These are phyloP conservation scores for Pythium volutum DNA, from an alignment of 352 stramenopile genomes.

Conservation along the genomic window DNA sequence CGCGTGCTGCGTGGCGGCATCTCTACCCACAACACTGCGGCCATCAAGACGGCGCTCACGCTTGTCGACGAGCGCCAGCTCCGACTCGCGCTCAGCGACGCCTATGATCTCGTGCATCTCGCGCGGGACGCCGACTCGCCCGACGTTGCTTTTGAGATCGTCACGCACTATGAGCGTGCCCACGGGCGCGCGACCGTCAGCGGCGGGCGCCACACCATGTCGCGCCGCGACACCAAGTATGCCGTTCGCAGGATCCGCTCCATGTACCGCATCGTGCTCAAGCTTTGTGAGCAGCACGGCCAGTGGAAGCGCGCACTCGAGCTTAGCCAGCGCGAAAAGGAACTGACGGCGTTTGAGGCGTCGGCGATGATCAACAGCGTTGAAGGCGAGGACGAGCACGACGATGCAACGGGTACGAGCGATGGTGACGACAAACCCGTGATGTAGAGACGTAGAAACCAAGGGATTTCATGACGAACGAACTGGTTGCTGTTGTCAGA, in stretches of 20 bases:
- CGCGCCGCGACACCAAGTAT: slow-evolving; percentile 32
- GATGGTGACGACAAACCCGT: too few relatives aligned
- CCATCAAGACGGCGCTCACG: slow-evolving; percentile 32
- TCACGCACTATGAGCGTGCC: slow-evolving; percentile 47
- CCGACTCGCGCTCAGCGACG: slow-evolving; percentile 33
- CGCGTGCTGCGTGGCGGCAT: slow-evolving; percentile 40
- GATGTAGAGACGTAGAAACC: too few relatives aligned
- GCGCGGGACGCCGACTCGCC: slow-evolving; percentile 38
- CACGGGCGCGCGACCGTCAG: slow-evolving; percentile 30
- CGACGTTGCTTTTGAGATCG: slow-evolving; percentile 37
- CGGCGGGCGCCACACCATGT: slow-evolving; percentile 13
- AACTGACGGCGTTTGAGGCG: slow-evolving; percentile 25
- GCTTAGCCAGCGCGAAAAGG: slow-evolving; percentile 44
- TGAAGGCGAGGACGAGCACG: too few relatives aligned
- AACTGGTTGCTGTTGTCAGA: too few relatives aligned
- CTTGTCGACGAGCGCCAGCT: slow-evolving; percentile 47
- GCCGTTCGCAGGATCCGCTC: slow-evolving; percentile 46
- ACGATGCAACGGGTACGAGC: too few relatives aligned
- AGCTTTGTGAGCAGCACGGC: slow-evolving; percentile 44
- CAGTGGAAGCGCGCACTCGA: slow-evolving; percentile 59
- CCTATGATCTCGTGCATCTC: slow-evolving; percentile 56
- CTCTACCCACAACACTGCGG: slow-evolving; percentile 22
- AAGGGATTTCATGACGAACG: too few relatives aligned
- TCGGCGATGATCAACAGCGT: too few relatives aligned
- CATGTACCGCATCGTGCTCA: slow-evolving; percentile 56